These are phyloP conservation scores for Arabidopsis lyrata DNA, from an alignment of 441 rosid species.

Conservation along the genomic window DNA sequence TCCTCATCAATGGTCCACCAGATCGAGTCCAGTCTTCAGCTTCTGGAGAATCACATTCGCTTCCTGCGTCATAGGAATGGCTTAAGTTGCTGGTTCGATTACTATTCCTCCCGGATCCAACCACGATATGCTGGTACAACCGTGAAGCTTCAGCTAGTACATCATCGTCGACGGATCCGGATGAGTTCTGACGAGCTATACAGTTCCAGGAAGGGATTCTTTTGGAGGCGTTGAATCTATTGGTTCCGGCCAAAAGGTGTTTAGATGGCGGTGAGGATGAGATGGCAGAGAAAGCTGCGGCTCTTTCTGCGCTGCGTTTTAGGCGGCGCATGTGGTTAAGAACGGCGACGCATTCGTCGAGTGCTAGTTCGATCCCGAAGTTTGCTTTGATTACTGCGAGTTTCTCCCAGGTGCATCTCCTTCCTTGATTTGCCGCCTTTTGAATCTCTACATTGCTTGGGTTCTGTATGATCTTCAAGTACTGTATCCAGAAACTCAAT, in stretches of 20 bases:
- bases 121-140: slow-evolving; percentile 55
- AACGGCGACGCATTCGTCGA: slow-evolving; percentile 88
- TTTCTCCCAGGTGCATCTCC: slow-evolving; percentile 99
- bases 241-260: slow-evolving; percentile 54
- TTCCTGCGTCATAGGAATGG: slow-evolving; percentile 59
- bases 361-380: slow-evolving; percentile 91
- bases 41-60: slow-evolving; percentile 74
- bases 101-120: slow-evolving; percentile 48
- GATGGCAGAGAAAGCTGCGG: slow-evolving; percentile 63
- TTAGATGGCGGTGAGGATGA: slow-evolving; percentile 62
- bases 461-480: slow-evolving; percentile 84
- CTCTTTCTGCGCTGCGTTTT: slow-evolving; percentile 88
- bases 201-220: slow-evolving; percentile 99
- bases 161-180: slow-evolving; percentile 90
- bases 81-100: slow-evolving; percentile 40
- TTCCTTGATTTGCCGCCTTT: slow-evolving; percentile 93
- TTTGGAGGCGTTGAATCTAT: slow-evolving; percentile 74
- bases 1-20: slow-evolving; percentile 98
- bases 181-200: slow-evolving; percentile 89
- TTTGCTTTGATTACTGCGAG: slow-evolving; percentile 96
- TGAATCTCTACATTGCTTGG: slow-evolving; percentile 81
- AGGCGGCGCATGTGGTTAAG: slow-evolving; percentile 97
- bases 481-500: slow-evolving; percentile 52
- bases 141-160: slow-evolving; percentile 60
- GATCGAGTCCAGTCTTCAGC: slow-evolving; percentile 87